Evolutionary conservation across 179 eudicot genomes (phyloP), one percentile per base, ranked within the genome.

Genomic region (Actinidia polygama): DNA sequence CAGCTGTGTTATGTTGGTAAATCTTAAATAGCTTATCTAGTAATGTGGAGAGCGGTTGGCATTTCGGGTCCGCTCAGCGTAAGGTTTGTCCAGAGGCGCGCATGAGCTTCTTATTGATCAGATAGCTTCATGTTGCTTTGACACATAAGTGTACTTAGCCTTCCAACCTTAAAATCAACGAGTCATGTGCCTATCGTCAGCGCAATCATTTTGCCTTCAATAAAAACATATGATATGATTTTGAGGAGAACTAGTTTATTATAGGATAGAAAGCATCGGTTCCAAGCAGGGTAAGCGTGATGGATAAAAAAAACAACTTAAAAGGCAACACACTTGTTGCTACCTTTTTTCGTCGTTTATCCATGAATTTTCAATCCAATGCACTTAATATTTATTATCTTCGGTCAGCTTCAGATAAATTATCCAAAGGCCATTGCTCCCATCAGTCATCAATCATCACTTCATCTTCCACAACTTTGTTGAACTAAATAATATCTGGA

Each of bases 111-210:
- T 64, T 64, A 55, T 12, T 55, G 40, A 5, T 23, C 15, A 55
- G 44, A 24, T 59, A 16, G 7, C 30, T 59, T 49, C 11, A 24
- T 53, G 16, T 63, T 77, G 62, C 57, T 26, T 82, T 16, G 55
- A 19, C n/a, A 63, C 47, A 55, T 30, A 30, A 30, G 36, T 30
- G 36, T 30, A 30, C 36, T 30, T 23, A 18, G 49, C 21, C 3
- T 19, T 78, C 81, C 10, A 78, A 16, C 61, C 51, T 66, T 49
- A 24, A 30, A 79, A 79, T 26, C 6, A 50, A 16, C 44, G 72
- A 14, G 40, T 44, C 58, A 50, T 21, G 12, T 15, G n/a, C 30
- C 69, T 62, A 47, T 16, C 46, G 21, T 78, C 59, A 62, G 47
- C 70, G 0, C 63, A 24, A 44, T 21, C 47, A 7, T 10, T 63